These are phyloP conservation scores for Rosa hybrid DNA, from an alignment of 331 rosid species.

Conservation along the genomic window DNA sequence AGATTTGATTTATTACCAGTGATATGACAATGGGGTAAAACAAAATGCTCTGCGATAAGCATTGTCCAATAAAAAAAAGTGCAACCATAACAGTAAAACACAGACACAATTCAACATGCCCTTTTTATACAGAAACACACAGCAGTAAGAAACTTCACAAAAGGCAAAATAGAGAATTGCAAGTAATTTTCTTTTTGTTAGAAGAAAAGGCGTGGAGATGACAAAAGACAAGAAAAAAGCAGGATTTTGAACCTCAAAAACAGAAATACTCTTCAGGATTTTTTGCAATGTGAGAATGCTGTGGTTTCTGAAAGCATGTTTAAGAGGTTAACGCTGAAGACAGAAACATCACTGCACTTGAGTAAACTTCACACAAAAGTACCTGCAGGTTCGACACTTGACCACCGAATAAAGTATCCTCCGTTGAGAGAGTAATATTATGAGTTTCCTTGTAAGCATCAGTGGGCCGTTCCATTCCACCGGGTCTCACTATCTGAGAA, in stretches of 20 bases:
- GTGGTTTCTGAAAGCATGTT: not conserved
- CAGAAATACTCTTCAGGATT: not conserved
- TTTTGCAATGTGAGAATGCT: not conserved
- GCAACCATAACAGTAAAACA: not conserved
- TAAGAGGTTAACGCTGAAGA: slow-evolving; percentile 1
- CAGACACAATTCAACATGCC: not conserved
- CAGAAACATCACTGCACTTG: slow-evolving; percentile 3
- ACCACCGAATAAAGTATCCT: slow-evolving; percentile 95
- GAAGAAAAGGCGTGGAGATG: not conserved
- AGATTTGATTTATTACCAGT: not conserved
- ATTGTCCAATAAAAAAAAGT: not conserved
- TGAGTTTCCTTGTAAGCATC: slow-evolving; percentile 96
- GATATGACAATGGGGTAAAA: not conserved
- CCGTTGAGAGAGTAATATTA: slow-evolving; percentile 70
- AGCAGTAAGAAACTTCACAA: not conserved
- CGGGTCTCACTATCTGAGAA: slow-evolving; percentile 96
- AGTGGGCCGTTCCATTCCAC: slow-evolving; percentile 99
- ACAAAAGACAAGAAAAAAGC: not conserved
- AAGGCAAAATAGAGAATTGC: not conserved
- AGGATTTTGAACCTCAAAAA: not conserved
- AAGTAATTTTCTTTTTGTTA: not conserved
- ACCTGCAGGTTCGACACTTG: slow-evolving; percentile 98
- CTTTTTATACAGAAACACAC: not conserved
- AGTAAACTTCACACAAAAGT: slow-evolving; percentile 20
- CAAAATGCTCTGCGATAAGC: not conserved